Percentiles rank a stretch among this genome's conserved stretches.
Evolutionary conservation across 2,329 filamentous ascomycete genomes (phyloP).

Genomic region (Xylariaceae sp.): DNA sequence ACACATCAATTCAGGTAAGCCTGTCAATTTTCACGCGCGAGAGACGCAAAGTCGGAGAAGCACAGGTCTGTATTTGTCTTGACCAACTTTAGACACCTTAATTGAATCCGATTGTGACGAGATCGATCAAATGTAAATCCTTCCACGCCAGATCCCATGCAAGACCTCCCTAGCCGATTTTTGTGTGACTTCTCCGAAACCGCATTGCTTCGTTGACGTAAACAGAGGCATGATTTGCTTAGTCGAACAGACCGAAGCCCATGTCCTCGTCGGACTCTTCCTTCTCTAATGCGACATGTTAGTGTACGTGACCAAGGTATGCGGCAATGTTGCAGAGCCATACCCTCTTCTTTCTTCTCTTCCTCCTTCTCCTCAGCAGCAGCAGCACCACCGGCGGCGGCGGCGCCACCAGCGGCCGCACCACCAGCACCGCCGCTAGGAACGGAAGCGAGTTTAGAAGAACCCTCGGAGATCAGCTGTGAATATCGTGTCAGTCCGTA

Average conservation of each 20-base stretch:
- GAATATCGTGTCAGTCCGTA: conserved; percentile 24
- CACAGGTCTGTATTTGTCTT: conserved; percentile 33
- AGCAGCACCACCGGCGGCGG: conserved; percentile 63
- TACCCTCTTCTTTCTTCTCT: conserved; percentile 75
- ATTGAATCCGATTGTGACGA: conserved; percentile 13
- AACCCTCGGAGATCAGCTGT: conserved; percentile 89
- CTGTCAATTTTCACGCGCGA: background rate
- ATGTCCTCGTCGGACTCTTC: conserved; percentile 76
- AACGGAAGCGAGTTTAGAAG: conserved; percentile 94
- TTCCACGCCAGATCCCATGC: conserved; percentile 35
- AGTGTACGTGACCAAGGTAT: background rate
- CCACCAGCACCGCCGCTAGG: conserved; percentile 86
- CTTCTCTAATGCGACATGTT: conserved; percentile 50
- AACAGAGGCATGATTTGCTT: conserved; percentile 45
- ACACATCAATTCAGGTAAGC: background rate
- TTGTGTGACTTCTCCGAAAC: conserved; percentile 32
- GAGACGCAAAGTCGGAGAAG: conserved; percentile 23
- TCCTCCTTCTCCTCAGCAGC: conserved; percentile 68
- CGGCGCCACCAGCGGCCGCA: conserved; percentile 69
- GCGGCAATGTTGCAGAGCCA: conserved; percentile 48
- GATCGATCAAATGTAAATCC: conserved; percentile 33
- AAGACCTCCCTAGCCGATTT: conserved; percentile 33
- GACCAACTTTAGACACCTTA: conserved; percentile 28
- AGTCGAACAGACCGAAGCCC: conserved; percentile 78
- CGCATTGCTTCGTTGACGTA: conserved; percentile 30